A percentile compares a stretch with the other conserved stretches of the same genome.
Conservation (phyloP, 2,329 filamentous ascomycete genomes). For the Plenodomus biglobosus region DNA sequence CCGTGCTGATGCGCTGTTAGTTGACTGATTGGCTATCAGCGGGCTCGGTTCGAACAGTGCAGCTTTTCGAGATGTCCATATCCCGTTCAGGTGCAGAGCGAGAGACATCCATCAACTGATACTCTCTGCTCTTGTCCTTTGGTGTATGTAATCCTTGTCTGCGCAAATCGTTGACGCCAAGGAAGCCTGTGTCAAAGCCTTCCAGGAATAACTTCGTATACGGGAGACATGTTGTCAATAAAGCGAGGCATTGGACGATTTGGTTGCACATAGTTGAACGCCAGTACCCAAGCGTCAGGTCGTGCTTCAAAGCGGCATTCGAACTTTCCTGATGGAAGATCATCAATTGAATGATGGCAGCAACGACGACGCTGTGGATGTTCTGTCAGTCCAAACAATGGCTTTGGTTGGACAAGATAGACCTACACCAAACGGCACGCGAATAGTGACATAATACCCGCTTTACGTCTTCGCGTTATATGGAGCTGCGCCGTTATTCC, state of each 20-base stretch:
- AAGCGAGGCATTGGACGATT: constrained; percentile 26
- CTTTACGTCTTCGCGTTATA: constrained; percentile 15
- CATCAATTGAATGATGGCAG: constrained; percentile 16
- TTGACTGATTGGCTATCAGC: background rate
- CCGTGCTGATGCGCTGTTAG: background rate
- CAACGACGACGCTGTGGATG: constrained; percentile 15
- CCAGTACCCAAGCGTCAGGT: constrained; percentile 34
- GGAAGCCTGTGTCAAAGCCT: constrained; percentile 28
- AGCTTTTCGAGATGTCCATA: constrained; percentile 16
- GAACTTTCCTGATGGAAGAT: constrained; percentile 18
- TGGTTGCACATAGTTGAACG: constrained; percentile 28
- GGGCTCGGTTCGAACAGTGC: constrained; percentile 14
- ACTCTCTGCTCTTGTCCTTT: constrained; percentile 13
- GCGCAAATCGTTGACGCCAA: constrained; percentile 24
- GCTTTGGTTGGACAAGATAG: background rate
- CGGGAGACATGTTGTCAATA: constrained; percentile 31
- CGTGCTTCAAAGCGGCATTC: constrained; percentile 9
- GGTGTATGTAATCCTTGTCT: constrained; percentile 13
- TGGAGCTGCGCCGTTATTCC: constrained; percentile 20
- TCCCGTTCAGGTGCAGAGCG: constrained; percentile 6
- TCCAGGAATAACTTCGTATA: constrained; percentile 36
- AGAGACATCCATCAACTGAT: constrained; percentile 22
- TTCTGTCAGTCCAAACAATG: background rate
- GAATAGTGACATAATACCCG: constrained; percentile 22
- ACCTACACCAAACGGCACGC: constrained; percentile 21